Base-by-base conservation (phyloP, 805 yeast species). In the Vanderwaltozyma tropicalis region DNA sequence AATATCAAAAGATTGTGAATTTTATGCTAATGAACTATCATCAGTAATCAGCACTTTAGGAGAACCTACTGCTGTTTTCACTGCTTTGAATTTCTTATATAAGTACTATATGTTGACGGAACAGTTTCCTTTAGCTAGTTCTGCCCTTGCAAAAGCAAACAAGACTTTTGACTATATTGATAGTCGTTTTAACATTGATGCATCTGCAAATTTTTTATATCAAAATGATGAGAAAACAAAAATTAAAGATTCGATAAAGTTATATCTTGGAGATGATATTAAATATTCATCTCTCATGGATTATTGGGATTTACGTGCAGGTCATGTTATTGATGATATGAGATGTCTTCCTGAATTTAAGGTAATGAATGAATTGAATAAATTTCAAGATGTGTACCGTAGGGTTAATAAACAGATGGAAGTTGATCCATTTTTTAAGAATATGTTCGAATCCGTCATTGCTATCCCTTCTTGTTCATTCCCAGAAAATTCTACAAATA, bases 1-100 rank as follows among this genome's bases (percentile, higher is more conserved):
- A 0, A 49, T 77, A 3, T 60, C 76, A 0, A 74, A 73, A 43
- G 86, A 80, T 39, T 67, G 77, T 33, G 67, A 69, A 2, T 76
- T 66, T 49, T 80, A 69, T 54, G 44, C 68, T 3, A 61, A 62
- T 5, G 88, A 81, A 46, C 61, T 73, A 27, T 55, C 59, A 5
- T 63, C 59, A 26, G 49, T 74, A 11, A 50, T 68, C 14, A 48
- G 55, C 4, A 46, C 57, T 1, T 26, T 59, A 7, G 42, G 43
- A 5, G 59, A 54, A 10, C 62, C 64, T 5, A 37, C 49, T 5
- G 40, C 48, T 7, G 49, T 52, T 3, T 57, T 44, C 32, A 41
- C 39, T 13, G 37, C 53, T 16, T 34, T 54, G 12, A 37, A 34
- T 30, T 44, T 39, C 30, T 37, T 55, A 17, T 32, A 41, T 24